Conservation (phyloP, 805 yeast genomes). For the Lipomyces oligophaga region DNA sequence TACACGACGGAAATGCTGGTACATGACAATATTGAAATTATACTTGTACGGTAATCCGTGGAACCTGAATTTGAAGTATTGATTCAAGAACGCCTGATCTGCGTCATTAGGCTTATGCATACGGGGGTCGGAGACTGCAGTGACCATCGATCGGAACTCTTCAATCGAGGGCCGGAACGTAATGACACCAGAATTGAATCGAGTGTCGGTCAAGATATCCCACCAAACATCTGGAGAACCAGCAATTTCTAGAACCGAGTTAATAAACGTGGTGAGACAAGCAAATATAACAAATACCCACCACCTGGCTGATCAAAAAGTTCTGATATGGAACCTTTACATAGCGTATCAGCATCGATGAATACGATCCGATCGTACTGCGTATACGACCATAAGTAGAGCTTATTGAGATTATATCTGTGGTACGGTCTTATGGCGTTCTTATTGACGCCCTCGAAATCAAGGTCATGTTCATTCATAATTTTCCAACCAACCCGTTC, state of each 20-base stretch:
- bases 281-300: not conserved
- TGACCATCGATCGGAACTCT: constrained; percentile 30
- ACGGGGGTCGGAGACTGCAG: constrained; percentile 31
- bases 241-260: constrained; percentile 25
- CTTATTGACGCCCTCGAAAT: constrained; percentile 32
- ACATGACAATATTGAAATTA: constrained; percentile 32
- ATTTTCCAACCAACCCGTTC: constrained; percentile 32
- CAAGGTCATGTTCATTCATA: constrained; percentile 29
- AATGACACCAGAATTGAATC: constrained; percentile 32
- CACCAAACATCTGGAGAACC: constrained; percentile 34
- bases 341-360: constrained; percentile 52
- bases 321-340: constrained; percentile 31
- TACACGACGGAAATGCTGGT: constrained; percentile 22
- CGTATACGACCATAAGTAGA: constrained; percentile 51
- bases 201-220: constrained; percentile 29
- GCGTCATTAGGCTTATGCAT: constrained; percentile 34
- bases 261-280: not conserved
- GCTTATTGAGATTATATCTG: constrained; percentile 45
- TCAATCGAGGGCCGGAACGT: constrained; percentile 31
- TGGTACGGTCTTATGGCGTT: constrained; percentile 28
- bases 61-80: constrained; percentile 27
- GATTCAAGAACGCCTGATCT: constrained; percentile 32
- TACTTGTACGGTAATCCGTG: constrained; percentile 31
- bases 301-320: constrained; percentile 31
- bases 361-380: constrained; percentile 45